A percentile compares a stretch with the other conserved stretches of the same genome.
Evolutionary conservation across 139 green algal species (phyloP).

Genomic region (Closterium sp.): DNA sequence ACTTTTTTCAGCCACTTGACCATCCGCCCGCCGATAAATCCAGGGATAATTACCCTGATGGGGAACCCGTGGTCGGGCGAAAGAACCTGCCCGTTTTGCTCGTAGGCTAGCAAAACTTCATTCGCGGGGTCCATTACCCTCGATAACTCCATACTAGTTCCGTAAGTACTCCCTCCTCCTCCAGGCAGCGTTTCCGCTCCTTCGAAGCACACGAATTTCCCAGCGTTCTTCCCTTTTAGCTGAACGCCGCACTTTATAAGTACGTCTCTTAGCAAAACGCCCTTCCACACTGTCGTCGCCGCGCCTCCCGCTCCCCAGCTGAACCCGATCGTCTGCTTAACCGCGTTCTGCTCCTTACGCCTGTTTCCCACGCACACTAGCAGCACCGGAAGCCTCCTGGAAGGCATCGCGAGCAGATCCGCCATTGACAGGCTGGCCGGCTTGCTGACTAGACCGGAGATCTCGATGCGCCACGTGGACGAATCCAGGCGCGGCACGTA

Average conservation of each 20-base stretch:
- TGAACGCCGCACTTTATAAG: slow-evolving; percentile 56
- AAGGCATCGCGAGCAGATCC: slow-evolving; percentile 76
- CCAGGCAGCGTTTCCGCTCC: slow-evolving; percentile 45
- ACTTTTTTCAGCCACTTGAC: slow-evolving; percentile 90
- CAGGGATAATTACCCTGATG: slow-evolving; percentile 80
- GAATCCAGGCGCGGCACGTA: slow-evolving; percentile 66
- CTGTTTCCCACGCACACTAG: slow-evolving; percentile 88
- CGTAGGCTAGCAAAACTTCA: slow-evolving; percentile 75
- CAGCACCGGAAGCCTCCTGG: slow-evolving; percentile 73
- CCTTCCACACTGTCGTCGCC: slow-evolving; percentile 83
- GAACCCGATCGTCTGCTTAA: slow-evolving; percentile 96
- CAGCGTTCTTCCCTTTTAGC: not conserved
- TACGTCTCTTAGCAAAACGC: slow-evolving; percentile 81
- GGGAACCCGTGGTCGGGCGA: slow-evolving; percentile 77
- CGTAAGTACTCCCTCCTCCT: slow-evolving; percentile 38
- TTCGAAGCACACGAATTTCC: slow-evolving; percentile 51
- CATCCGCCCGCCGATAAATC: slow-evolving; percentile 84
- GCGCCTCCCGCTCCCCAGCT: slow-evolving; percentile 74
- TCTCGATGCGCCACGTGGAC: slow-evolving; percentile 66
- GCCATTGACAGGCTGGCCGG: slow-evolving; percentile 84
- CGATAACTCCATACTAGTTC: slow-evolving; percentile 1
- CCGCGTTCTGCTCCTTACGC: slow-evolving; percentile 98
- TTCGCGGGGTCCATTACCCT: slow-evolving; percentile 64
- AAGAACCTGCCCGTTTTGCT: slow-evolving; percentile 73
- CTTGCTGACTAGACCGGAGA: slow-evolving; percentile 73